Evolutionary conservation across 306 rosid genomes (phyloP).

Genomic region (Nissolia schottii): DNA sequence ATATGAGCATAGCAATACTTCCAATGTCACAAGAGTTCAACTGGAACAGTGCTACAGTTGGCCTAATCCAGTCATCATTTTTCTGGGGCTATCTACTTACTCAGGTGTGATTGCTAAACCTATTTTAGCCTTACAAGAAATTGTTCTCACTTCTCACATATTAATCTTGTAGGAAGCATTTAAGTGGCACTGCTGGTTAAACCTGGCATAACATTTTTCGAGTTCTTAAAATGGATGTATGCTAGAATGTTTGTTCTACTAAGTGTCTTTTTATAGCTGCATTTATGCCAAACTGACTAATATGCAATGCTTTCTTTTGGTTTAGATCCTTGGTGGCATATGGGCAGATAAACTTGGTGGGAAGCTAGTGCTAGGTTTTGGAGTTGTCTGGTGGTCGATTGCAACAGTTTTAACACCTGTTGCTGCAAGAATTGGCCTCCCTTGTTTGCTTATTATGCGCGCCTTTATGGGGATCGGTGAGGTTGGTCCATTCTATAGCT

Average conservation of each 20-base stretch:
- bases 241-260: too few relatives aligned
- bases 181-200: background rate
- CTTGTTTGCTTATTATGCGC: slow-evolving; percentile 78
- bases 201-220: slow-evolving; percentile 3
- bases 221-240: background rate
- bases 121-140: too few relatives aligned
- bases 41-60: slow-evolving; percentile 96
- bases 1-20: slow-evolving; percentile 98
- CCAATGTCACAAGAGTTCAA: slow-evolving; percentile 89
- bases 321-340: slow-evolving; percentile 87
- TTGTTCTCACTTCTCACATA: too few relatives aligned
- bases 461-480: slow-evolving; percentile 97
- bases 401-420: slow-evolving; percentile 89
- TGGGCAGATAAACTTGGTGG: slow-evolving; percentile 99
- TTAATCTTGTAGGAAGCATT: slow-evolving; percentile 1
- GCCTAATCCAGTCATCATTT: slow-evolving; percentile 91
- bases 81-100: slow-evolving; percentile 98
- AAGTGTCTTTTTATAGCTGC: too few relatives aligned
- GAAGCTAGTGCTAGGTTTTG: slow-evolving; percentile 85
- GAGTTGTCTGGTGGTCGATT: slow-evolving; percentile 95
- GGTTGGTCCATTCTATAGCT: slow-evolving; percentile 54
- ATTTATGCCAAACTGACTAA: slow-evolving; percentile 15
- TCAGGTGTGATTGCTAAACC: slow-evolving; percentile 50
- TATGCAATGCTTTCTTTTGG: slow-evolving; percentile 14
- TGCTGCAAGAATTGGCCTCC: slow-evolving; percentile 89